phyloP scores from a whole-genome alignment of 164 flowering plant species.

The Platanus orientalis region DNA sequence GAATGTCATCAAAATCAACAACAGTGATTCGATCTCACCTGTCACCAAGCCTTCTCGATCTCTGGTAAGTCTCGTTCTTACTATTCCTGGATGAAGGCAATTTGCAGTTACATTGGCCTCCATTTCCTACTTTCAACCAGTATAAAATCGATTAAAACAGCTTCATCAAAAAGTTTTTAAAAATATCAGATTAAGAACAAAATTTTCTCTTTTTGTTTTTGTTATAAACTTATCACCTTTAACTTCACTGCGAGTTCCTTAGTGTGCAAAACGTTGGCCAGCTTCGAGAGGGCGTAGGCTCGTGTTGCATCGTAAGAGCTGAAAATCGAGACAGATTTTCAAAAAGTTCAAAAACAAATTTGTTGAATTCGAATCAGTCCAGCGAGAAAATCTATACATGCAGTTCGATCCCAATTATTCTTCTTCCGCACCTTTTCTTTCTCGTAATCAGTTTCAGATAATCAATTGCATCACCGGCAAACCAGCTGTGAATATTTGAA shows the following conservation, averaged over 20 bases:
- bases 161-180: slow-evolving; percentile 8
- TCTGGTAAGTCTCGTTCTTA: slow-evolving; percentile 86
- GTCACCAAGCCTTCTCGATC: slow-evolving; percentile 89
- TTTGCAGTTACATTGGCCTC: slow-evolving; percentile 83
- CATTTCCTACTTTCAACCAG: slow-evolving; percentile 45
- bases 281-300: slow-evolving; percentile 93
- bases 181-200: background rate
- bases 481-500: slow-evolving; percentile 79
- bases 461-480: slow-evolving; percentile 63
- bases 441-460: slow-evolving; percentile 53
- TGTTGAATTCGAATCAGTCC: background rate
- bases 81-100: slow-evolving; percentile 93
- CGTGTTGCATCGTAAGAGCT: slow-evolving; percentile 81
- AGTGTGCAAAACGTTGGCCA: slow-evolving; percentile 83
- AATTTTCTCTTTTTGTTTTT: slow-evolving; percentile 5
- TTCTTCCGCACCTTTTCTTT: slow-evolving; percentile 41
- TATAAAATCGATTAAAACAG: background rate
- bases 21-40: slow-evolving; percentile 28
- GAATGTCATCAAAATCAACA: background rate
- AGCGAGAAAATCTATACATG: background rate
- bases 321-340: slow-evolving; percentile 18
- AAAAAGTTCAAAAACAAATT: slow-evolving; percentile 11
- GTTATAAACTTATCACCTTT: slow-evolving; percentile 40
- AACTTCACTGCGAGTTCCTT: slow-evolving; percentile 69
- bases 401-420: background rate